Conservation (phyloP, 257 asterid genomes). For the Echium plantagineum region DNA sequence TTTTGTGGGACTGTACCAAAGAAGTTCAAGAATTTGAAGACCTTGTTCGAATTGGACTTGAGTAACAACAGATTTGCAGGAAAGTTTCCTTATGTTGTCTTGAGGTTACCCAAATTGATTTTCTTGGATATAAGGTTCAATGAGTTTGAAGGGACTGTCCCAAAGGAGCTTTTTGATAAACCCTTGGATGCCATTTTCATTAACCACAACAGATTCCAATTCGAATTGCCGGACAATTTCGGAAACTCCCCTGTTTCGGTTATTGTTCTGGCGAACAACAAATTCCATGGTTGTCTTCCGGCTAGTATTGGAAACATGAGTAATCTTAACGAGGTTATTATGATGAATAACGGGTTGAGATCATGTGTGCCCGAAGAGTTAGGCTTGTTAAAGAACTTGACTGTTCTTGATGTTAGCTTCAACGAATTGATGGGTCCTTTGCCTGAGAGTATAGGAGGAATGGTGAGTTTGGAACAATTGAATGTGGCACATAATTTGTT, state of each 20-base stretch:
- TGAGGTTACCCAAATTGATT: constrained; percentile 47
- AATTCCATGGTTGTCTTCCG: constrained; percentile 76
- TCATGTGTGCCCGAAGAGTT: constrained; percentile 75
- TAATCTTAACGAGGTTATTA: constrained; percentile 51
- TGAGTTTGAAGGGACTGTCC: constrained; percentile 86
- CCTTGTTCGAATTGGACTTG: constrained; percentile 62
- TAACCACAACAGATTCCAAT: constrained; percentile 60
- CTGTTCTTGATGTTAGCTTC: constrained; percentile 57
- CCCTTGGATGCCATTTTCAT: constrained; percentile 79
- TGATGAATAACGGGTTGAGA: constrained; percentile 60
- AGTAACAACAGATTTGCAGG: constrained; percentile 89
- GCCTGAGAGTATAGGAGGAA: constrained; percentile 51
- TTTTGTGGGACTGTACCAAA: constrained; percentile 66
- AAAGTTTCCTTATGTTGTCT: constrained; percentile 67
- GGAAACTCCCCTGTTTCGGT: constrained; percentile 92
- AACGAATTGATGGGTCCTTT: constrained; percentile 55
- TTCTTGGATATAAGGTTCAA: constrained; percentile 62
- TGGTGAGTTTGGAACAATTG: constrained; percentile 70
- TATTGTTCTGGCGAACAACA: constrained; percentile 61
- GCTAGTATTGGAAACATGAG: constrained; percentile 73
- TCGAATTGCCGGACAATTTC: constrained; percentile 74
- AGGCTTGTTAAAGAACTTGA: constrained; percentile 56
- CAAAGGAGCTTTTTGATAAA: constrained; percentile 51
- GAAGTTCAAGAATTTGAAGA: constrained; percentile 40
- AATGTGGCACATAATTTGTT: constrained; percentile 65